Percentiles rank a stretch among this genome's conserved stretches.
Conservation (phyloP, 2,329 filamentous ascomycete species). For the Metarhizium humberi region DNA sequence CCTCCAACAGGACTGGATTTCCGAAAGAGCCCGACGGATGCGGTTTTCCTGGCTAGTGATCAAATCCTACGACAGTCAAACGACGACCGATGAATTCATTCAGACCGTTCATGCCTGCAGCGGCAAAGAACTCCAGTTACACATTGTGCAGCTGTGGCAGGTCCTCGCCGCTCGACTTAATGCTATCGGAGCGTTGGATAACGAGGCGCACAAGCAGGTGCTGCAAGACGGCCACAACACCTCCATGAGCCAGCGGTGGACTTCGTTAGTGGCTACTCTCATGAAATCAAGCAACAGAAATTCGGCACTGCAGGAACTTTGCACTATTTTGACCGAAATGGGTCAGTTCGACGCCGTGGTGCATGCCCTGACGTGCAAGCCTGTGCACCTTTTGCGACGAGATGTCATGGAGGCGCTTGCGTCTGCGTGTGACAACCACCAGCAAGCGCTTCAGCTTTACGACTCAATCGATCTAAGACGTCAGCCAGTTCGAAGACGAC, state of each 20-base stretch:
- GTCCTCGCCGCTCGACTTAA: constrained; percentile 9
- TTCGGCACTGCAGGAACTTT: constrained; percentile 8
- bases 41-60: constrained; percentile 15
- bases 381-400: constrained; percentile 3
- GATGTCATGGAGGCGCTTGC: constrained; percentile 10
- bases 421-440: constrained; percentile 14
- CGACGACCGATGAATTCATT: constrained; percentile 9
- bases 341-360: constrained; percentile 8
- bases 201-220: constrained; percentile 3
- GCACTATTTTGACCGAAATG: constrained; percentile 7
- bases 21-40: constrained; percentile 5
- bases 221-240: constrained; percentile 5
- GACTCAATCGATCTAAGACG: constrained; percentile 7
- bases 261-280: constrained; percentile 6
- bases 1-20: constrained; percentile 3
- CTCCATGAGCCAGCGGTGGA: constrained; percentile 12
- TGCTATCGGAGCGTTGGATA: constrained; percentile 5
- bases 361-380: constrained; percentile 4
- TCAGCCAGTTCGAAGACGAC: constrained; percentile 1
- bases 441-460: constrained; percentile 16
- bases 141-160: constrained; percentile 14
- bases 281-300: constrained; percentile 1
- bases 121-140: background rate
- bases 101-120: constrained; percentile 3
- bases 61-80: constrained; percentile 9